These are phyloP conservation scores for Hypoxylon subgilvum DNA, from an alignment of 495 filamentous ascomycete genomes.

Conservation along the genomic window DNA sequence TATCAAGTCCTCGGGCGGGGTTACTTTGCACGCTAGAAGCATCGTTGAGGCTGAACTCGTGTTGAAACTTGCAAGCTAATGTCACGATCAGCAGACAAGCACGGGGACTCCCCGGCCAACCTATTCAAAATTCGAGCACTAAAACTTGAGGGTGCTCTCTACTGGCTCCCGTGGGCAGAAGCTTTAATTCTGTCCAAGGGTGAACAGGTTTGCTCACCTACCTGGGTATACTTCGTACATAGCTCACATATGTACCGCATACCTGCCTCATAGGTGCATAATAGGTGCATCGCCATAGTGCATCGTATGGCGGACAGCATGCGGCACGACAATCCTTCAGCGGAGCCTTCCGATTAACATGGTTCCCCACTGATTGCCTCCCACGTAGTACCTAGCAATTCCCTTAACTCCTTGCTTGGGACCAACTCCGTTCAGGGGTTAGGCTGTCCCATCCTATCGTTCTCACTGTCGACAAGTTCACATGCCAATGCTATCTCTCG, in stretches of 20 bases:
- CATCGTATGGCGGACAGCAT: too few relatives aligned
- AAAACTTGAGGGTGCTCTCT: background rate
- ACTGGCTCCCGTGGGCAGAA: too few relatives aligned
- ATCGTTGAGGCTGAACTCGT: constrained; percentile 21
- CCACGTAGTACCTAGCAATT: background rate
- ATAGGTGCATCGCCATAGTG: too few relatives aligned
- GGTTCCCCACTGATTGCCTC: constrained; percentile 31
- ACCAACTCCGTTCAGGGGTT: constrained; percentile 23
- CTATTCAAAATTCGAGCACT: background rate
- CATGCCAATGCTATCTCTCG: constrained; percentile 17
- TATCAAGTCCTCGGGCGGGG: background rate
- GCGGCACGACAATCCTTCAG: constrained; percentile 18
- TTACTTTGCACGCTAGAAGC: background rate
- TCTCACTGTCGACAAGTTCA: constrained; percentile 29
- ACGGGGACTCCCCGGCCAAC: constrained; percentile 2
- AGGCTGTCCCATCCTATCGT: constrained; percentile 23
- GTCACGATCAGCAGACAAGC: background rate
- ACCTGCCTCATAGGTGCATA: too few relatives aligned
- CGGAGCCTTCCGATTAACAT: constrained; percentile 28
- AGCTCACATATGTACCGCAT: too few relatives aligned
- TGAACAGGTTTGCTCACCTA: too few relatives aligned
- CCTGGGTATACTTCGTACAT: too few relatives aligned
- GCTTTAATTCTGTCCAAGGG: too few relatives aligned
- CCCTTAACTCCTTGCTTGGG: constrained; percentile 10
- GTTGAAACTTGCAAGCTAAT: constrained; percentile 3